Base-by-base conservation (phyloP, 768 basidiomycete species). In the Termitomyces sp. region DNA sequence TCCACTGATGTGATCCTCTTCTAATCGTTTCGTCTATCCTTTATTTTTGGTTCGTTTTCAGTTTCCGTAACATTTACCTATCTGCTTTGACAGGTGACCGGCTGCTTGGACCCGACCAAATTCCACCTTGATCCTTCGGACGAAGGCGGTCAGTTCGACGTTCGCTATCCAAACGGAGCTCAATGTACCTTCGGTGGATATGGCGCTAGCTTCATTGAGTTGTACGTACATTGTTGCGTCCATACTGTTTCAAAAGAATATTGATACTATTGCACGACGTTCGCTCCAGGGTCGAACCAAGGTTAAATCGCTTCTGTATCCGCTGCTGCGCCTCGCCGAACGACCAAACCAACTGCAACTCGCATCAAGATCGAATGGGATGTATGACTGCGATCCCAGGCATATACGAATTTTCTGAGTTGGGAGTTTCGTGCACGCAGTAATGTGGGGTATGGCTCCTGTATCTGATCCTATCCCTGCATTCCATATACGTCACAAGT, bases 121-220 rank as follows among this genome's bases (percentile, higher is more conserved):
- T 65, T 58, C 17, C 53, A 51, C 37, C 50, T 67, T 19, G 55
- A 61, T 37, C 54, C 61, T 17, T 35, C 45, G 19, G 78, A 81
- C 42, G 68, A 70, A 4, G 80, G 79, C 6, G 79, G 80, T 10
- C 79, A 81, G 60, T 73, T 79, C 56, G 80, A 81, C 49, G 69
- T 74, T 43, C 73, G 79, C 23, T 81, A 73, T 61, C 80, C 78
- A 1, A 74, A 81, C 50, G 79, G 79, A n/a, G 79, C 80, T 21
- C 76, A 78, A 49, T 81, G 80, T 65, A 71, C 71, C 3, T 81
- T 75, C 56, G 79, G 80, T 42, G 79, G 79, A 5, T 75, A 73
- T 44, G 78, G 73, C 5, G 77, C 78, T 40, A 81, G 79, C 55
- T 81, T 81, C 57, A 79, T 81, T 40, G 71, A 80, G 63, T 70